phyloP scores from a whole-genome alignment of 139 green algal genomes.

The Coelastrella sp. region DNA sequence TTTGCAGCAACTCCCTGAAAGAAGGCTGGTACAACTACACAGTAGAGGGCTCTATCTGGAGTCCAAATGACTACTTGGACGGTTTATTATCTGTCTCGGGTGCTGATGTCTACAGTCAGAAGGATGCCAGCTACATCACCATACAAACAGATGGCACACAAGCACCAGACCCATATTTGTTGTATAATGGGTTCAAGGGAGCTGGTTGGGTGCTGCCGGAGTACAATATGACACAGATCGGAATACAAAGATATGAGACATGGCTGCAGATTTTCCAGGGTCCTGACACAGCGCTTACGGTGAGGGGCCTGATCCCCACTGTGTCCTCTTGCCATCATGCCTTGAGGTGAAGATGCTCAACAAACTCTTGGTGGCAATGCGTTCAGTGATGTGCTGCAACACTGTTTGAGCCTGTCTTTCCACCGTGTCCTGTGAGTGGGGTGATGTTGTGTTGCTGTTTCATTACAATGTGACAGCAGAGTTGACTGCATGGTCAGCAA shows the following conservation, averaged over 20 bases:
- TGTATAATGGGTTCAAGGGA: conserved; percentile 21
- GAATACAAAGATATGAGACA: background rate
- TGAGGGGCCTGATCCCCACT: background rate
- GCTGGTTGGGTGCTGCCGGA: conserved; percentile 33
- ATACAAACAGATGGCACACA: background rate
- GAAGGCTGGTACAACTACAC: conserved; percentile 34
- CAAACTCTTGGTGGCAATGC: too few relatives aligned
- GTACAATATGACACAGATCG: background rate
- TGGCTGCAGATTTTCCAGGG: conserved; percentile 16
- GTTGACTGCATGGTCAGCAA: too few relatives aligned
- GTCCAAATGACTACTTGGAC: background rate
- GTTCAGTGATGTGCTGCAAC: too few relatives aligned
- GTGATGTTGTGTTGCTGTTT: too few relatives aligned
- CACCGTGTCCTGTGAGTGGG: too few relatives aligned
- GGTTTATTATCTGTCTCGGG: conserved; percentile 19
- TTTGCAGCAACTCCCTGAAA: conserved; percentile 4
- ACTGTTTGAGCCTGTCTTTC: too few relatives aligned
- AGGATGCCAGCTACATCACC: background rate
- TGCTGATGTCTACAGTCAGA: conserved; percentile 11
- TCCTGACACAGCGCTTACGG: background rate
- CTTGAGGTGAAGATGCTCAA: too few relatives aligned
- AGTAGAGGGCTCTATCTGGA: conserved; percentile 38
- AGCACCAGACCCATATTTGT: background rate
- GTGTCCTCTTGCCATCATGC: too few relatives aligned
- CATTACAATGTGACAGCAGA: too few relatives aligned